These are phyloP conservation scores for Monilinia polystroma DNA, from an alignment of 2,329 filamentous ascomycete genomes.

Conservation along the genomic window DNA sequence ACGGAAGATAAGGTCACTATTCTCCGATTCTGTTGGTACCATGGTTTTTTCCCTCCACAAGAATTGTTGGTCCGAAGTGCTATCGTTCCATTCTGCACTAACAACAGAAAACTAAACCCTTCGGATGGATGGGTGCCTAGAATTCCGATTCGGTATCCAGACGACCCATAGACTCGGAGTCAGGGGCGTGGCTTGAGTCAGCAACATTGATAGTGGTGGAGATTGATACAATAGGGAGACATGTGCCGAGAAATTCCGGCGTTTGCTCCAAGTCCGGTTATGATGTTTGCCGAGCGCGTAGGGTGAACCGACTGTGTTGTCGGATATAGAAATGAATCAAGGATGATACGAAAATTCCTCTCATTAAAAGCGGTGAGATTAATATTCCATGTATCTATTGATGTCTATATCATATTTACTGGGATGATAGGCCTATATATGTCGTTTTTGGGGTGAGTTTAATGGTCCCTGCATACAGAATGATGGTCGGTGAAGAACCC, in stretches of 20 bases:
- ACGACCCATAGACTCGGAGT: neutral
- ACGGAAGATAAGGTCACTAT: neutral
- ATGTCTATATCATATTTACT: neutral
- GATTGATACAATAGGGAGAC: neutral
- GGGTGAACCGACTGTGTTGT: too few relatives aligned
- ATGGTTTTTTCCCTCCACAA: neutral
- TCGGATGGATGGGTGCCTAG: too few relatives aligned
- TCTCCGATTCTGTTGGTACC: neutral
- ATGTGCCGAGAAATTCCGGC: neutral
- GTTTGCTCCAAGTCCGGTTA: neutral
- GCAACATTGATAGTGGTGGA: neutral
- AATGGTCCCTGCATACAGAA: conserved; percentile 2
- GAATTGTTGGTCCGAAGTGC: too few relatives aligned
- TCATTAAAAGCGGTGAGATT: conserved; percentile 5
- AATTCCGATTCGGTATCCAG: neutral
- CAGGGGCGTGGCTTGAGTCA: too few relatives aligned
- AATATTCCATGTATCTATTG: neutral
- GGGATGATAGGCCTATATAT: neutral
- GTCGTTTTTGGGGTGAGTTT: neutral
- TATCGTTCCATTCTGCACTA: neutral
- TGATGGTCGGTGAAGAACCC: conserved; percentile 1
- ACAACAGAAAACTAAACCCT: neutral
- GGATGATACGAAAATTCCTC: neutral
- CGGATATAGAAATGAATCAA: neutral
- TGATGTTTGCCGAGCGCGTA: neutral